phyloP scores from a whole-genome alignment of 768 basidiomycete genomes.

The Lactifluus echinatus region DNA sequence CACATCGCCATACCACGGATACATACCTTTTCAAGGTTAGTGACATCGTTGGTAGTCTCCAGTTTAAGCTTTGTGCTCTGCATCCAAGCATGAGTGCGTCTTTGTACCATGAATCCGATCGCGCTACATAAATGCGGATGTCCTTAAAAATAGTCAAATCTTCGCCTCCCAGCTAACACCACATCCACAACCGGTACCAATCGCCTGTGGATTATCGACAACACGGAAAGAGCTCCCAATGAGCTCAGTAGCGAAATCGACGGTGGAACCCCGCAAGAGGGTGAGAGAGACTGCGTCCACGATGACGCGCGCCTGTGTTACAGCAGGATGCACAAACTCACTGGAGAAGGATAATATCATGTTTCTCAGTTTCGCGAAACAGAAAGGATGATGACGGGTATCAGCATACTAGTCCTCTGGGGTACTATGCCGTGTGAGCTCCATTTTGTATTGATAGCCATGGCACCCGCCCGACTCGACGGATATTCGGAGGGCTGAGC shows the following conservation, averaged over 20 bases:
- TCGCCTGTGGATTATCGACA: conserved; percentile 80
- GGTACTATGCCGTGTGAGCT: conserved; percentile 51
- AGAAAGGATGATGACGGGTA: neutral
- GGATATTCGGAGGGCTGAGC: conserved; percentile 66
- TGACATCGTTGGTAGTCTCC: too few relatives aligned
- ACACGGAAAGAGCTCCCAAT: conserved; percentile 89
- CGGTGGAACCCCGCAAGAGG: conserved; percentile 78
- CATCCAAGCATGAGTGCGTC: too few relatives aligned
- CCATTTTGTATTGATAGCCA: conserved; percentile 94
- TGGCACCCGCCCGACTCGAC: conserved; percentile 96
- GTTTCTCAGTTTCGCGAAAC: neutral
- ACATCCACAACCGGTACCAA: conserved; percentile 87
- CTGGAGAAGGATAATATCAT: conserved; percentile 33
- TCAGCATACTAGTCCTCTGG: conserved; percentile 78
- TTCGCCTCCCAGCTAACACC: conserved; percentile 94
- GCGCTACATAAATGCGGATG: too few relatives aligned
- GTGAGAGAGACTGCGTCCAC: conserved; percentile 79
- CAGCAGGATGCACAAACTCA: conserved; percentile 60
- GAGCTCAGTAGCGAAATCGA: conserved; percentile 89
- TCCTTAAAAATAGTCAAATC: conserved; percentile 22
- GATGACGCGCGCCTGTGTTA: conserved; percentile 67
- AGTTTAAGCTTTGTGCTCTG: too few relatives aligned
- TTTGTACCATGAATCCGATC: too few relatives aligned
- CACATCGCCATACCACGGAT: too few relatives aligned
- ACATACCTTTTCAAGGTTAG: too few relatives aligned